These are phyloP conservation scores for Penicillium freii DNA, from an alignment of 2,329 filamentous ascomycete species.

Conservation along the genomic window DNA sequence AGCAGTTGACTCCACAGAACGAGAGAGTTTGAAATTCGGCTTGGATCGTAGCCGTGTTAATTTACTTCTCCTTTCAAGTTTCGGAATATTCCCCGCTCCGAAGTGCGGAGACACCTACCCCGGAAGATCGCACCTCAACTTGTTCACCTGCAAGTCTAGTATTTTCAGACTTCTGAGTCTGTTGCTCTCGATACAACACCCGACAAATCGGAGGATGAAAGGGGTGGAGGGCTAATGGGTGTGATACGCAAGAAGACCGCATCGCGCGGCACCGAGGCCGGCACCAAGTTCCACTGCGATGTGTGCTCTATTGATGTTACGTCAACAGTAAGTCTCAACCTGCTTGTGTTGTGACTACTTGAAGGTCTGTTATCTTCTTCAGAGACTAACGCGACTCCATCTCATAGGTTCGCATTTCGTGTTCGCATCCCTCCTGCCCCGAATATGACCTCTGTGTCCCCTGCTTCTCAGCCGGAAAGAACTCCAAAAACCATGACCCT, in stretches of 20 bases:
- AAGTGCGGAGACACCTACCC: slow-evolving; percentile 25
- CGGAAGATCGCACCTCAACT: slow-evolving; percentile 12
- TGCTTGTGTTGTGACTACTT: background rate
- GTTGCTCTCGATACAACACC: slow-evolving; percentile 31
- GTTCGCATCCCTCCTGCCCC: slow-evolving; percentile 76
- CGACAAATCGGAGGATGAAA: slow-evolving; percentile 42
- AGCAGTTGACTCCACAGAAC: background rate
- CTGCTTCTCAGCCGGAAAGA: slow-evolving; percentile 82
- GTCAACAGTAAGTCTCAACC: slow-evolving; percentile 68
- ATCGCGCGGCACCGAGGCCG: slow-evolving; percentile 77
- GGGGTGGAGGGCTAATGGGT: slow-evolving; percentile 62
- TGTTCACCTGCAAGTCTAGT: slow-evolving; percentile 5
- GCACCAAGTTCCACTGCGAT: slow-evolving; percentile 95
- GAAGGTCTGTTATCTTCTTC: background rate
- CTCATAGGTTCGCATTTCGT: slow-evolving; percentile 83
- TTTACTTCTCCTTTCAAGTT: background rate
- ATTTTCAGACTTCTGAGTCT: slow-evolving; percentile 28
- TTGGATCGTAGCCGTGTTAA: background rate
- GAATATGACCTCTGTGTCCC: slow-evolving; percentile 97
- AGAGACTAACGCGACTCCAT: slow-evolving; percentile 1
- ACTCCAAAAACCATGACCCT: slow-evolving; percentile 81
- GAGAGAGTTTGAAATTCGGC: background rate
- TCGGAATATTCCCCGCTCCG: slow-evolving; percentile 18
- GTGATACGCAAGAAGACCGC: slow-evolving; percentile 96
- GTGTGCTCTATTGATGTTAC: slow-evolving; percentile 96